Evolutionary conservation across 495 filamentous ascomycete species (phyloP), one percentile per base, ranked within the genome.

Genomic region (Trichoderma reesei): DNA sequence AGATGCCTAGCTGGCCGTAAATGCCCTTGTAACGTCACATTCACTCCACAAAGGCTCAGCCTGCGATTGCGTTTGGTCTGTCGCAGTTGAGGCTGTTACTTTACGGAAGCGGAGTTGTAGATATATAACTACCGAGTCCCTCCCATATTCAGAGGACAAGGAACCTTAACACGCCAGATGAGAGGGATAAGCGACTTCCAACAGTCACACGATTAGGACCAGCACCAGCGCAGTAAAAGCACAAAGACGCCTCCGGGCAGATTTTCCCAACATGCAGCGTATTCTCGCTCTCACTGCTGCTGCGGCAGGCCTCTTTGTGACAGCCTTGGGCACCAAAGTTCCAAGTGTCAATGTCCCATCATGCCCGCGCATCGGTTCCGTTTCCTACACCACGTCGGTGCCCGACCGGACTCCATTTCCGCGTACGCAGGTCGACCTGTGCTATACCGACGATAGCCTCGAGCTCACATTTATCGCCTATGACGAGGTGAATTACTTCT

Each of bases 401-500:
- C 72, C 71, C 13, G 66, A 68, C 51, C 41, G 59, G 60, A 59
- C 41, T 39, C 60, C 59, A 31, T 74, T 74, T 41, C 71, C 72
- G 2, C 67, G 65, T 33, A 74, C 72, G 3, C 64, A 73, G 59
- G 70, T 74, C 34, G 69, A 72, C 44, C 59, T 74, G 6, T 74
- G 72, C 64, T 74, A 73, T 66, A 69, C 69, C 42, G 65, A 72
- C 11, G 68, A 33, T 6, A 67, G 69, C 38, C 70, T 74, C 41
- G 62, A 69, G 36, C 63, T 73, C 63, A 69, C 68, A 13, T 74
- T 74, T 46, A 71, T 65, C 9, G 72, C 72, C 3, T 63, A 68
- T 9, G 63, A 70, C 51, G 72, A 74, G 63, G 68, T 65, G 6
- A 72, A 74, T 64, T 74, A 65, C 61, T 74, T 65, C 65, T 74